A percentile compares a stretch with the other conserved stretches of the same genome.
phyloP scores from a whole-genome alignment of 2,329 filamentous ascomycete species.

The Elsinoe ampelina region DNA sequence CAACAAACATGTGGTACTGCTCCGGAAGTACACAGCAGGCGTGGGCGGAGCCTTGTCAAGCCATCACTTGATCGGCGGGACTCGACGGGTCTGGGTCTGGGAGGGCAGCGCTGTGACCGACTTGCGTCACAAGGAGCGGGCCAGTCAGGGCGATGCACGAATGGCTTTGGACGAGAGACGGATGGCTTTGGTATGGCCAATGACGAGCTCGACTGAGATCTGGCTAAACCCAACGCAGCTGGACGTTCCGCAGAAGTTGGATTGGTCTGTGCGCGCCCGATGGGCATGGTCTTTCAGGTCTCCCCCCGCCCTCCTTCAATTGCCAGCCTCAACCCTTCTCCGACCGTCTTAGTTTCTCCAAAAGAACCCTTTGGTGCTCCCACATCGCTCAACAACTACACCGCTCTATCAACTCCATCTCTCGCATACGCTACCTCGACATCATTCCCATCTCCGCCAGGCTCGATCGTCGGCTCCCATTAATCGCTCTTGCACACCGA shows the following conservation, averaged over 20 bases:
- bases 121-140: slow-evolving; percentile 4
- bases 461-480: slow-evolving; percentile 6
- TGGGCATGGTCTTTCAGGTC: not conserved
- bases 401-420: not conserved
- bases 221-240: not conserved
- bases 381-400: not conserved
- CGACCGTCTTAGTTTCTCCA: slow-evolving; percentile 1
- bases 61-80: slow-evolving; percentile 1
- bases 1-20: not conserved
- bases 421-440: not conserved
- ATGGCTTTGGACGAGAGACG: not conserved
- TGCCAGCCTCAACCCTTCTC: slow-evolving; percentile 12
- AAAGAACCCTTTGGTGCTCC: not conserved
- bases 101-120: slow-evolving; percentile 1
- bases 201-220: not conserved
- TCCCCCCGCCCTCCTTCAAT: slow-evolving; percentile 1
- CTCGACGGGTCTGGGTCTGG: not conserved
- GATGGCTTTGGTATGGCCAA: not conserved
- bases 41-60: not conserved
- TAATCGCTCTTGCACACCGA: slow-evolving; percentile 9
- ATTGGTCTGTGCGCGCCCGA: not conserved
- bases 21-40: not conserved
- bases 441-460: not conserved
- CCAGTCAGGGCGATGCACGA: slow-evolving; percentile 5
- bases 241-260: not conserved